These are phyloP conservation scores for Litchi chinensis DNA, from an alignment of 345 rosid species.

Conservation along the genomic window DNA sequence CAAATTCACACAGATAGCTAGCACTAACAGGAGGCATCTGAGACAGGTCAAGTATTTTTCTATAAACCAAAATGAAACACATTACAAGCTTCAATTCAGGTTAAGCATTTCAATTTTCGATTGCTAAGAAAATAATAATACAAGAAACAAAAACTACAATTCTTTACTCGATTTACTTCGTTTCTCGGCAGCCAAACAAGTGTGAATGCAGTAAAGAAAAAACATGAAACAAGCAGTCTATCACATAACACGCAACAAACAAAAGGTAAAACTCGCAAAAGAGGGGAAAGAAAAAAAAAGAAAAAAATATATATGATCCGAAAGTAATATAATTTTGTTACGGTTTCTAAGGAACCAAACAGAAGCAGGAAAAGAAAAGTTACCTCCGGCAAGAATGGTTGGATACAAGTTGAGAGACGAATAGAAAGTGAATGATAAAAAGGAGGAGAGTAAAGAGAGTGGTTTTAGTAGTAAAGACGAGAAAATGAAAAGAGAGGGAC, in stretches of 20 bases:
- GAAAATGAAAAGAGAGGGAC: neutral
- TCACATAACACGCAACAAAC: too few relatives aligned
- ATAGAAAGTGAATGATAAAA: too few relatives aligned
- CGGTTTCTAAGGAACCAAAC: slow-evolving; percentile 12
- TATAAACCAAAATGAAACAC: neutral
- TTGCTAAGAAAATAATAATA: too few relatives aligned
- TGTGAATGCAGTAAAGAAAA: neutral
- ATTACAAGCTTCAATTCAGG: neutral
- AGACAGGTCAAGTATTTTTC: neutral
- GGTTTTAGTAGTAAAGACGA: neutral
- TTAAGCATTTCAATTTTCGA: neutral
- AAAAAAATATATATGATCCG: neutral
- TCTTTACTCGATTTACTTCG: neutral
- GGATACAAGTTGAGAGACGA: slow-evolving; percentile 1
- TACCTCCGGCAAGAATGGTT: neutral
- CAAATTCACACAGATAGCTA: neutral
- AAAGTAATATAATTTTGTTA: neutral
- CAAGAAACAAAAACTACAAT: neutral
- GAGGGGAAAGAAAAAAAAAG: too few relatives aligned
- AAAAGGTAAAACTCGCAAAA: neutral
- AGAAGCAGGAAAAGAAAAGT: neutral
- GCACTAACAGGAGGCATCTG: neutral
- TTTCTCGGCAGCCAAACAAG: neutral
- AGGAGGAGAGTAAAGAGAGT: neutral
- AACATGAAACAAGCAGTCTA: neutral